Conservation (phyloP, 306 rosid genomes). For the Lupinus albus region DNA sequence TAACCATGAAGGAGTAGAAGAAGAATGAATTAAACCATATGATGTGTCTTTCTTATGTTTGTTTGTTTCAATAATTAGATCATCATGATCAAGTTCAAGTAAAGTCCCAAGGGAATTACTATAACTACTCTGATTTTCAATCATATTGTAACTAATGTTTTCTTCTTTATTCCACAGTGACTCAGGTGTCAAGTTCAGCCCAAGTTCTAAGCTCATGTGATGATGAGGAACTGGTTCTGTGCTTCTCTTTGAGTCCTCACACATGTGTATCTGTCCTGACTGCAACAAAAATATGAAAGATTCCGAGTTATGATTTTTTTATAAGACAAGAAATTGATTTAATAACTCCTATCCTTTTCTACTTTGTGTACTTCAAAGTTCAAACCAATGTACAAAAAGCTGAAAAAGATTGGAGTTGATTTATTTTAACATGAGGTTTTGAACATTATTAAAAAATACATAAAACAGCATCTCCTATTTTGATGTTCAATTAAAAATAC, state of each 20-base stretch:
- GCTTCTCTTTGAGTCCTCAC: slow-evolving; percentile 58
- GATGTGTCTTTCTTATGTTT: slow-evolving; percentile 36
- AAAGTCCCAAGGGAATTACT: slow-evolving; percentile 26
- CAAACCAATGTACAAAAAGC: too few relatives aligned
- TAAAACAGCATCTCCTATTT: too few relatives aligned
- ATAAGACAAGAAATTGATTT: too few relatives aligned
- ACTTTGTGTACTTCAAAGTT: too few relatives aligned
- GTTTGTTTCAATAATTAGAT: slow-evolving; percentile 38
- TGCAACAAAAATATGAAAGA: slow-evolving; percentile 23
- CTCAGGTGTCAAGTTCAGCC: slow-evolving; percentile 73
- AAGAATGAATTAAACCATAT: slow-evolving; percentile 33
- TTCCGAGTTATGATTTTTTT: too few relatives aligned
- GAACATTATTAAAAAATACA: too few relatives aligned
- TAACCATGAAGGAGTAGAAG: slow-evolving; percentile 56
- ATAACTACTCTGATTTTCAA: slow-evolving; percentile 37
- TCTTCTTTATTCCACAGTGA: slow-evolving; percentile 46
- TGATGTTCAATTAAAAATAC: slow-evolving; percentile 1
- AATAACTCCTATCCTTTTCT: too few relatives aligned
- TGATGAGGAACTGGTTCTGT: slow-evolving; percentile 35
- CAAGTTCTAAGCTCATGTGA: slow-evolving; percentile 75
- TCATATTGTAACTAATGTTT: background rate
- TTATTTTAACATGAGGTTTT: too few relatives aligned
- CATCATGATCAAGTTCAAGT: slow-evolving; percentile 29
- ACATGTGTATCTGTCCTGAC: slow-evolving; percentile 83
- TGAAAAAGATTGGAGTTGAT: too few relatives aligned